phyloP scores from a whole-genome alignment of 768 basidiomycete genomes.

The Lentinus brumalis region DNA sequence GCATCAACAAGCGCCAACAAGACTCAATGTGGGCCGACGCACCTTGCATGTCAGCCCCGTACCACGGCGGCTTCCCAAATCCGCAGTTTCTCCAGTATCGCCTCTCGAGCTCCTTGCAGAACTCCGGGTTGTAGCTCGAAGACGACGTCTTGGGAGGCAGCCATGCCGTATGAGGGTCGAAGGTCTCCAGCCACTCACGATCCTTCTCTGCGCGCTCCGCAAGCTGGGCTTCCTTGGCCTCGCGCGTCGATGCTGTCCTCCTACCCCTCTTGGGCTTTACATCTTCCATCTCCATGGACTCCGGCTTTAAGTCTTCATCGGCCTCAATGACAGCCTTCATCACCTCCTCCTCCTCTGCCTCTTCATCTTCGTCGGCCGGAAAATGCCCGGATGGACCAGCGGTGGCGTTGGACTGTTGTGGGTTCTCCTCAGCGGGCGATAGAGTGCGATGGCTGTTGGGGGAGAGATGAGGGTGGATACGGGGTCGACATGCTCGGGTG shows the following conservation, averaged over 20 bases:
- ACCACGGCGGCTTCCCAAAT: constrained; percentile 91
- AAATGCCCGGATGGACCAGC: constrained; percentile 10
- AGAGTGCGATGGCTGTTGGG: constrained; percentile 43
- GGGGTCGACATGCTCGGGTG: constrained; percentile 31
- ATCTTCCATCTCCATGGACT: constrained; percentile 27
- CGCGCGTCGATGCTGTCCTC: constrained; percentile 43
- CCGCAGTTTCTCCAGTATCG: constrained; percentile 92
- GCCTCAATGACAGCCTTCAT: constrained; percentile 4
- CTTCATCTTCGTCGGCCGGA: constrained; percentile 11
- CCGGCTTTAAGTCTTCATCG: not conserved
- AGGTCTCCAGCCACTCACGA: constrained; percentile 63
- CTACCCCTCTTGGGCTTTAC: constrained; percentile 40
- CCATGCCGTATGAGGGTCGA: constrained; percentile 78
- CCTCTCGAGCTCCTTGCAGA: constrained; percentile 85
- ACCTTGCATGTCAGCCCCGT: constrained; percentile 96
- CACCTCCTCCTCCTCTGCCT: constrained; percentile 20
- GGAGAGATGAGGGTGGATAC: constrained; percentile 34
- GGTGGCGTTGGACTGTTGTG: not conserved
- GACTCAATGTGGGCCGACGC: constrained; percentile 20
- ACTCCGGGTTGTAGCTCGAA: constrained; percentile 84
- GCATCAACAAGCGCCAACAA: not conserved
- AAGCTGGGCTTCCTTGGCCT: constrained; percentile 48
- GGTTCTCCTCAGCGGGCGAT: constrained; percentile 12
- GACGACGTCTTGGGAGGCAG: constrained; percentile 71
- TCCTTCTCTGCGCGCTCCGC: constrained; percentile 48